Conservation (phyloP, 345 rosid genomes). For the Murraya paniculata region DNA sequence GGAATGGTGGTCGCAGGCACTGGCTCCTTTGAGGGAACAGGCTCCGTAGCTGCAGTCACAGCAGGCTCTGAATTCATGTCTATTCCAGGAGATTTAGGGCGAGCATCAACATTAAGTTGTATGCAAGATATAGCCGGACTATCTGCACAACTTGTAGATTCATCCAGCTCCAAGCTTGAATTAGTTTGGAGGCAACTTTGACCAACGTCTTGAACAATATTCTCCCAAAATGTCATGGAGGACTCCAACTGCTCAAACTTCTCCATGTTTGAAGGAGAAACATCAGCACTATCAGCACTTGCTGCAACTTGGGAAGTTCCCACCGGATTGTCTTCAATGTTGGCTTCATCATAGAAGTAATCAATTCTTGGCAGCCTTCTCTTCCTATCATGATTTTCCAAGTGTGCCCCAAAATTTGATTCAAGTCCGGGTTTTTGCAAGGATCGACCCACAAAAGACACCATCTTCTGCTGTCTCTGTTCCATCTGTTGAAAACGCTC, state of each 20-base stretch:
- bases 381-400: conserved; percentile 56
- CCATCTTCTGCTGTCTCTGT: conserved; percentile 50
- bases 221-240: conserved; percentile 71
- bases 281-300: conserved; percentile 29
- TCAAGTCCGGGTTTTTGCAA: conserved; percentile 69
- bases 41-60: conserved; percentile 27
- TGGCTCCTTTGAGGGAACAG: conserved; percentile 35
- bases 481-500: conserved; percentile 64
- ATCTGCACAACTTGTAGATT: conserved; percentile 68
- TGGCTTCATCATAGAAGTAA: conserved; percentile 35
- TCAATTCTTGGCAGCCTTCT: conserved; percentile 65
- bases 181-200: conserved; percentile 27
- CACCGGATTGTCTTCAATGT: conserved; percentile 37
- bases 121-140: conserved; percentile 56
- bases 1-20: conserved; percentile 27
- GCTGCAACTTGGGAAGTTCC: conserved; percentile 30
- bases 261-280: conserved; percentile 41
- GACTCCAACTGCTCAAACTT: conserved; percentile 63
- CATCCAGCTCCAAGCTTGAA: conserved; percentile 57
- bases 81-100: conserved; percentile 58
- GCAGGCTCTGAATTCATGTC: conserved; percentile 87
- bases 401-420: conserved; percentile 46
- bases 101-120: conserved; percentile 45
- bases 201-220: conserved; percentile 37
- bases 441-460: conserved; percentile 45